Evolutionary conservation across 805 yeast species (phyloP).

Genomic region (Candida odintsovae): DNA sequence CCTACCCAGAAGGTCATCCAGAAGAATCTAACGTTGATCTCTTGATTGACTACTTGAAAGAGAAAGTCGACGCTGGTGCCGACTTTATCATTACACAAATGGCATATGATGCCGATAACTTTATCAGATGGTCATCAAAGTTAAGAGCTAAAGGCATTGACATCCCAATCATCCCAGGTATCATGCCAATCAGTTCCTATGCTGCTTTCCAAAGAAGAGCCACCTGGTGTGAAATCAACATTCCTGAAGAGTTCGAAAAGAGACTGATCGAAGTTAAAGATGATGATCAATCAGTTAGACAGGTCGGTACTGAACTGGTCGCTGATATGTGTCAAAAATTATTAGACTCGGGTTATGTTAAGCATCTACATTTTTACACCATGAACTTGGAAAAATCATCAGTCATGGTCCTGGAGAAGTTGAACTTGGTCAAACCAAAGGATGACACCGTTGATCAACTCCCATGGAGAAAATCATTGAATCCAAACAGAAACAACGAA

Average conservation of each 20-base stretch:
- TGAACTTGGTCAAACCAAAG: slow-evolving; percentile 44
- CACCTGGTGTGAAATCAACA: slow-evolving; percentile 80
- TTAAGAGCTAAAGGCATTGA: slow-evolving; percentile 68
- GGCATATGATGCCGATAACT: slow-evolving; percentile 83
- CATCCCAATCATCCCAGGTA: slow-evolving; percentile 93
- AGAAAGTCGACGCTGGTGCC: slow-evolving; percentile 91
- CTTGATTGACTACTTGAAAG: slow-evolving; percentile 59
- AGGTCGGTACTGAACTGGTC: slow-evolving; percentile 75
- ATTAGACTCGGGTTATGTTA: slow-evolving; percentile 63
- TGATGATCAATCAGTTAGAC: slow-evolving; percentile 84
- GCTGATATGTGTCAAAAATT: slow-evolving; percentile 77
- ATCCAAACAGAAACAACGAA: slow-evolving; percentile 74
- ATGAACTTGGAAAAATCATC: slow-evolving; percentile 95
- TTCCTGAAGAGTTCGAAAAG: slow-evolving; percentile 70
- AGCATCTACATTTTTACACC: slow-evolving; percentile 92
- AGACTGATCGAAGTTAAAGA: slow-evolving; percentile 78
- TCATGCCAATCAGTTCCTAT: slow-evolving; percentile 97
- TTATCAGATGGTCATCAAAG: slow-evolving; percentile 72
- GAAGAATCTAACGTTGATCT: slow-evolving; percentile 55
- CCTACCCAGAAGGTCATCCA: slow-evolving; percentile 96
- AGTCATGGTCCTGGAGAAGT: slow-evolving; percentile 74
- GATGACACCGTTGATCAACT: slow-evolving; percentile 27
- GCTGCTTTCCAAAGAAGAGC: slow-evolving; percentile 91
- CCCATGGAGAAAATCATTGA: slow-evolving; percentile 92
- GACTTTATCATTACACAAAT: slow-evolving; percentile 88